Base-by-base conservation (phyloP, 1,139 yeast species). In the Taphrina flavorubra region DNA sequence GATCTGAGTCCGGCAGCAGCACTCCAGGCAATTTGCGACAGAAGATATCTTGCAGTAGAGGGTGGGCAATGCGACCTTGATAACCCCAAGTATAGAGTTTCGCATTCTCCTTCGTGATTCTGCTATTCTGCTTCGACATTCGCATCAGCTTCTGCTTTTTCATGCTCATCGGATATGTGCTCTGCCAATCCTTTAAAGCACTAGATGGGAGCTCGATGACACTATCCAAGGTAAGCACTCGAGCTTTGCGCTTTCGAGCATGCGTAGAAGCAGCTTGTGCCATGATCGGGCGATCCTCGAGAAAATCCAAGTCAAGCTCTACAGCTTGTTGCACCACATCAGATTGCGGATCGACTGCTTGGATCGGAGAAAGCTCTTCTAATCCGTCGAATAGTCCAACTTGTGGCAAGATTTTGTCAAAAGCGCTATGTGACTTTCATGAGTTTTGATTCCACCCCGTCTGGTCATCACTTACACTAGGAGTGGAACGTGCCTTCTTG, bases 191-290 rank as follows among this genome's bases (percentile, higher is more conserved):
- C 14, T 40, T 40, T 10, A 57, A 55, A 1, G 39, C 18, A 8
- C 11, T 46, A 13, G 61, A 63, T 16, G n/a, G n/a, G 46, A 63
- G 46, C 55, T 53, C 59, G 18, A 37, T 63, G 14, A 40, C 18
- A 25, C 42, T 55, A 16, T 62, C 55, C 8, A 55, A 44, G 39
- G 39, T 49, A 6, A 56, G 44, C 16, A 63, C 53, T 6, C 18
- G 37, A n/a, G 36, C 37, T 20, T 46, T 58, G 20, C 62, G 51
- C 34, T 58, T 58, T 10, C 42, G 62, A 36, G 25, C 13, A 25
- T 31, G 11, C 18, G 42, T n/a, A 25, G 31, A 25, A 13, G 42
- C 53, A 14, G 49, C 25, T n/a, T 58, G 53, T 11, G 40, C 40
- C 14, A 46, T 20, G 2, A 16, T n/a, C 11, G 51, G 25, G 6